A percentile compares a stretch with the other conserved stretches of the same genome.
Evolutionary conservation across 768 basidiomycete species (phyloP).

Genomic region (Naematelia encephala): DNA sequence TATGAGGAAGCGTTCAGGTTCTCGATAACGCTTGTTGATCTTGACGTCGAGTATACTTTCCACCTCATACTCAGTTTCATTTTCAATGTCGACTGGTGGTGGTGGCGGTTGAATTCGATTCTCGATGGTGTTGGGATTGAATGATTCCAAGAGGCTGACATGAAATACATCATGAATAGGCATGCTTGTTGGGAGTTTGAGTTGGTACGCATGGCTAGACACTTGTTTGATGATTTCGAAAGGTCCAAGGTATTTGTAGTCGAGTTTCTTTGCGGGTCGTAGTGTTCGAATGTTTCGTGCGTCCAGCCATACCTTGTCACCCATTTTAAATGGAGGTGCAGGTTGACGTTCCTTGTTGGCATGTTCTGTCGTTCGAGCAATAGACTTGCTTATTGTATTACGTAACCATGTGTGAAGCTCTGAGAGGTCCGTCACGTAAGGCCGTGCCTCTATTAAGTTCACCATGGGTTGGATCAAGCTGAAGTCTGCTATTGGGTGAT

Average conservation of each 20-base stretch:
- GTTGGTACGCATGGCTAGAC: conserved; percentile 13
- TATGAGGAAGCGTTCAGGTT: conserved; percentile 1
- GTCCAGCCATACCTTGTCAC: conserved; percentile 21
- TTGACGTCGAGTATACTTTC: conserved; percentile 5
- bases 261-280: conserved; percentile 33
- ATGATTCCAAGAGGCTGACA: conserved; percentile 16
- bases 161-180: conserved; percentile 24
- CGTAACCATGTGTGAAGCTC: conserved; percentile 7
- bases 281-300: conserved; percentile 23
- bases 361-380: conserved; percentile 40
- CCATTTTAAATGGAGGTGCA: conserved; percentile 22
- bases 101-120: conserved; percentile 1
- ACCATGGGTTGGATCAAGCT: neutral
- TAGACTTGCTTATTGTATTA: conserved; percentile 19
- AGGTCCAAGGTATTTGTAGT: conserved; percentile 25
- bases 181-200: conserved; percentile 17
- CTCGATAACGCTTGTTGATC: neutral
- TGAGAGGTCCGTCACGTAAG: neutral
- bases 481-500: conserved; percentile 3
- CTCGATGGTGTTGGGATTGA: neutral
- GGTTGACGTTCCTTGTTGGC: conserved; percentile 25
- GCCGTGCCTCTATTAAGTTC: neutral
- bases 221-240: conserved; percentile 23
- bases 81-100: conserved; percentile 11
- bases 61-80: neutral